Conservation (phyloP, 495 filamentous ascomycete genomes). For the Aspergillus indologenus region DNA sequence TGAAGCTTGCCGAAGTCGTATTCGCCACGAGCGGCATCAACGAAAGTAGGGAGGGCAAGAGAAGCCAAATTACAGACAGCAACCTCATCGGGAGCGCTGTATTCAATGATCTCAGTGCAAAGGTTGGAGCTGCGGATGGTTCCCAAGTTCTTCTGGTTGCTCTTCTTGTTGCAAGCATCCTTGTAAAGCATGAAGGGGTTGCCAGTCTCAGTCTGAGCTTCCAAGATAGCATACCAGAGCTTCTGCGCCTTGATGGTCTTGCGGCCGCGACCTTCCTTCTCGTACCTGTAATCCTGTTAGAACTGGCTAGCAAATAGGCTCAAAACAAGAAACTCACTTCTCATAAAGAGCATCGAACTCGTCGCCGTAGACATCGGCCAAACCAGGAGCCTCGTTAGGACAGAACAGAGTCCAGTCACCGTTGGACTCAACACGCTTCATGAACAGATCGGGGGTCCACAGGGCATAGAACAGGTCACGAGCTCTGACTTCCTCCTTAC, state of each 20-base stretch:
- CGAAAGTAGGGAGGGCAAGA: slow-evolving; percentile 82
- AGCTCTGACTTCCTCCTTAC: slow-evolving; percentile 95
- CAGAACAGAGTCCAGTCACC: slow-evolving; percentile 96
- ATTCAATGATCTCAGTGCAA: slow-evolving; percentile 98
- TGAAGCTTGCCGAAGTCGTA: slow-evolving; percentile 97
- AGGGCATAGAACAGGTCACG: slow-evolving; percentile 97
- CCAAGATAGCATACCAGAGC: slow-evolving; percentile 97
- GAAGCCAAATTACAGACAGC: slow-evolving; percentile 98
- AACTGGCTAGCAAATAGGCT: not conserved
- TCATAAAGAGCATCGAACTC: slow-evolving; percentile 96
- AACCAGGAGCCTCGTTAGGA: slow-evolving; percentile 88
- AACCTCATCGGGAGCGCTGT: slow-evolving; percentile 94
- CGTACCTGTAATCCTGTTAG: slow-evolving; percentile 54
- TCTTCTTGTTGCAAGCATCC: slow-evolving; percentile 96
- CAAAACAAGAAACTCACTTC: slow-evolving; percentile 38
- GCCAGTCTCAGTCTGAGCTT: slow-evolving; percentile 97
- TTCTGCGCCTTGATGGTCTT: slow-evolving; percentile 95
- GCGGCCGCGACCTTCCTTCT: slow-evolving; percentile 83
- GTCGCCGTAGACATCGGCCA: slow-evolving; percentile 95
- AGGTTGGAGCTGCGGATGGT: slow-evolving; percentile 98
- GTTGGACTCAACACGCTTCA: slow-evolving; percentile 97
- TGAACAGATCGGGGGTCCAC: slow-evolving; percentile 98
- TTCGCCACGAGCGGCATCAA: slow-evolving; percentile 72
- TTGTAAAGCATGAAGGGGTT: slow-evolving; percentile 99
- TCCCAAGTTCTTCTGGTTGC: slow-evolving; percentile 99